phyloP scores from a whole-genome alignment of 208 protist genomes.

The Porcisia deanei region DNA sequence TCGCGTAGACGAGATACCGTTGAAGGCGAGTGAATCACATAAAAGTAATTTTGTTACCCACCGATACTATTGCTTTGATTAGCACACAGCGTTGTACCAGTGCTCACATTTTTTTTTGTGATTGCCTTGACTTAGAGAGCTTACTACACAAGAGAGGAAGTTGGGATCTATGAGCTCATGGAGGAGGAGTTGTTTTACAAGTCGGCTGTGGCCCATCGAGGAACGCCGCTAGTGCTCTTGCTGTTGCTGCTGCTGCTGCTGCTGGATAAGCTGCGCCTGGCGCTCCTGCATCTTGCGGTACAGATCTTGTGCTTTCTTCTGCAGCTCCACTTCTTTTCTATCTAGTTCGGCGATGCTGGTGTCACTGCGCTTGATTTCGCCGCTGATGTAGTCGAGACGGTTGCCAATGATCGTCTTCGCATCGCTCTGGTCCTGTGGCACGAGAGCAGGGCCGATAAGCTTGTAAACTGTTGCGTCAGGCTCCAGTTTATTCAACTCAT shows the following conservation, averaged over 20 bases:
- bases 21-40: not conserved
- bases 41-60: not conserved
- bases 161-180: not conserved
- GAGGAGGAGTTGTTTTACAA: not conserved
- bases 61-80: not conserved
- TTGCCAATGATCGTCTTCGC: constrained; percentile 91
- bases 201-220: not conserved
- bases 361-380: constrained; percentile 87
- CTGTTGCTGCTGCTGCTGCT: constrained; percentile 56
- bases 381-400: constrained; percentile 93
- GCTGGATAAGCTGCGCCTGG: constrained; percentile 62
- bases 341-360: constrained; percentile 76
- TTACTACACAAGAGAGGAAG: constrained; percentile 7
- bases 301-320: constrained; percentile 76
- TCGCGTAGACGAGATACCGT: not conserved
- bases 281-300: constrained; percentile 88
- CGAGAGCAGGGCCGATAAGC: constrained; percentile 94
- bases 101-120: not conserved
- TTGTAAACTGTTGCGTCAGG: constrained; percentile 93
- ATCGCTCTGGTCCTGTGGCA: constrained; percentile 92
- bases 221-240: constrained; percentile 2
- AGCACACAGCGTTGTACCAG: not conserved
- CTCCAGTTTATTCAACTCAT: constrained; percentile 93
- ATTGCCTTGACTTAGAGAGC: not conserved
- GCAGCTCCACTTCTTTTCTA: constrained; percentile 72